Evolutionary conservation across 2,329 filamentous ascomycete species (phyloP), one percentile per base, ranked within the genome.

Genomic region (Monilinia laxa): DNA sequence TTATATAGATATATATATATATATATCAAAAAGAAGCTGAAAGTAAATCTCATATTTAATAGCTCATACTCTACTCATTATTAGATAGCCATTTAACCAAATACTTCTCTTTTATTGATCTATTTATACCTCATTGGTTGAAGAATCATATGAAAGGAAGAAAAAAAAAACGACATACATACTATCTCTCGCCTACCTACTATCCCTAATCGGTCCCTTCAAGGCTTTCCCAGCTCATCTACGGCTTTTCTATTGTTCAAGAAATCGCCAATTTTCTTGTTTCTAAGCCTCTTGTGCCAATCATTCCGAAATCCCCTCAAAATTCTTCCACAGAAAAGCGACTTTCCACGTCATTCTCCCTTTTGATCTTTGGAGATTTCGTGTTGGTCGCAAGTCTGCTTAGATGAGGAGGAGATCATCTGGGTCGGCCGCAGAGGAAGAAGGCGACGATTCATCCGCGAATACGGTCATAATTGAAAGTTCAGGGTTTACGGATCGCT

Each of bases 341-440:
- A 63, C 55, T 63, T 63, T 49, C 49, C 51, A 53, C 60, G 31
- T 42, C 49, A 53, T 6, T 55, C 60, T 63, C 38, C 47, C n/a
- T 35, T 58, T 28, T 16, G 18, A 51, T 38, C 28, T 54, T 60
- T 65, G 64, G 64, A 65, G 64, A 60, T 60, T 65, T 42, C 64
- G 64, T 62, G 56, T 65, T 38, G 64, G 56, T 65, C 47, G 64
- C 55, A 60, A 62, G 49, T 65, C 49, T 52, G 64, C 67, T 74
- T 77, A 77, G 75, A 77, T 77, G 76, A 70, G 72, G 73, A 75
- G 70, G 73, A 74, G 73, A 70, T 75, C 75, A 64, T 74, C 74
- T 67, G 75, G 73, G 71, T 75, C 73, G 67, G 72, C 72, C 71
- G 73, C 71, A 74, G 75, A 77, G 73, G 75, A 76, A 72, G 74